Conservation (phyloP, 1,139 yeast species). For the Yarrowia galli region DNA sequence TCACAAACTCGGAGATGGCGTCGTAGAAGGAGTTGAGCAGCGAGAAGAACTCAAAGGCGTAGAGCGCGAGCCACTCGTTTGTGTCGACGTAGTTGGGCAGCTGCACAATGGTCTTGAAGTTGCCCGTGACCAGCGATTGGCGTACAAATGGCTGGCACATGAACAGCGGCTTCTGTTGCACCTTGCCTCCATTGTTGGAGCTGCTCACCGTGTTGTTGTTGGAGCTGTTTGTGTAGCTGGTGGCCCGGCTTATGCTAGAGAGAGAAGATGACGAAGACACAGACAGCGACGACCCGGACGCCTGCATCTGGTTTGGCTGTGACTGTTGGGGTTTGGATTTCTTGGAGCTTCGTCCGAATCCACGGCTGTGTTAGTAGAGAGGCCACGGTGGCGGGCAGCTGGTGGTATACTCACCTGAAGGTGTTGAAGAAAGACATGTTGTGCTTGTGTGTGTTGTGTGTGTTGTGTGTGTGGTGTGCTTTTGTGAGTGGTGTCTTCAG, state of each 20-base stretch:
- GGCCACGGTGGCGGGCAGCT: background rate
- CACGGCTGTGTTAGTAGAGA: constrained; percentile 35
- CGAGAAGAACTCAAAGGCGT: constrained; percentile 87
- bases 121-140: constrained; percentile 96
- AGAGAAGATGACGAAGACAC: constrained; percentile 36
- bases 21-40: constrained; percentile 89
- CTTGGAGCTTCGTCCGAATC: constrained; percentile 33
- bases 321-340: constrained; percentile 28
- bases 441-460: background rate
- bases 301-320: constrained; percentile 16
- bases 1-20: constrained; percentile 83
- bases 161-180: constrained; percentile 61
- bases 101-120: constrained; percentile 93
- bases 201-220: constrained; percentile 45
- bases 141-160: constrained; percentile 92
- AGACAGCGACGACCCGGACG: constrained; percentile 37
- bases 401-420: constrained; percentile 23
- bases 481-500: background rate
- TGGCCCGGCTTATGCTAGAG: constrained; percentile 27
- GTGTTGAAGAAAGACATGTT: constrained; percentile 37
- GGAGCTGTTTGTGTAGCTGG: constrained; percentile 45
- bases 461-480: background rate
- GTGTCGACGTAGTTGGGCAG: constrained; percentile 92
- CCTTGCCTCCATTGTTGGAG: constrained; percentile 39
- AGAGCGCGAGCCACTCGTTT: constrained; percentile 95